Conservation (phyloP, 2,329 filamentous ascomycete species). For the Cytospora paraplurivora region DNA sequence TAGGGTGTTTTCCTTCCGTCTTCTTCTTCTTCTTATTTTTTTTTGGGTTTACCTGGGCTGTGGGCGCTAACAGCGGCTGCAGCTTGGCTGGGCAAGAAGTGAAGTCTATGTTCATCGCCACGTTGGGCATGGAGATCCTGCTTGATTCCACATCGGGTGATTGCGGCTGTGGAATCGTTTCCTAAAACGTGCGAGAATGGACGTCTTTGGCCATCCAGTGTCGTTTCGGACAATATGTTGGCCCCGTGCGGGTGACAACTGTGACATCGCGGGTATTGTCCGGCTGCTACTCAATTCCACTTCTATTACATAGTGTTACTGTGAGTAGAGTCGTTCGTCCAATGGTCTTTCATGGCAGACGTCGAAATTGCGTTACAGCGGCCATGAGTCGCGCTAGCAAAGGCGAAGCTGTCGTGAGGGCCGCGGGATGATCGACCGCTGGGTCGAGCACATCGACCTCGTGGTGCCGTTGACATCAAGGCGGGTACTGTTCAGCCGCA, state of each 20-base stretch:
- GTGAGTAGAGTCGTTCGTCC: background rate
- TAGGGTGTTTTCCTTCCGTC: background rate
- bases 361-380: constrained; percentile 6
- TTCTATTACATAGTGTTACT: background rate
- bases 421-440: background rate
- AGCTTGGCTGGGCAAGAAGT: constrained; percentile 12
- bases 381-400: constrained; percentile 14
- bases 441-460: background rate
- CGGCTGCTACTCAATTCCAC: background rate
- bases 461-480: background rate
- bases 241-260: background rate
- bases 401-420: background rate
- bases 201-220: background rate
- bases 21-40: background rate
- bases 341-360: background rate
- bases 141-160: constrained; percentile 4
- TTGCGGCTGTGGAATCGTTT: background rate
- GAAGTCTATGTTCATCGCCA: background rate
- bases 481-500: background rate
- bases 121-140: constrained; percentile 7
- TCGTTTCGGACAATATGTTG: background rate
- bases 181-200: background rate
- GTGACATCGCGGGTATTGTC: background rate
- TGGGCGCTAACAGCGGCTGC: background rate
- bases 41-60: background rate